Evolutionary conservation across 2,329 filamentous ascomycete species (phyloP).

Genomic region (Phoma sp.): DNA sequence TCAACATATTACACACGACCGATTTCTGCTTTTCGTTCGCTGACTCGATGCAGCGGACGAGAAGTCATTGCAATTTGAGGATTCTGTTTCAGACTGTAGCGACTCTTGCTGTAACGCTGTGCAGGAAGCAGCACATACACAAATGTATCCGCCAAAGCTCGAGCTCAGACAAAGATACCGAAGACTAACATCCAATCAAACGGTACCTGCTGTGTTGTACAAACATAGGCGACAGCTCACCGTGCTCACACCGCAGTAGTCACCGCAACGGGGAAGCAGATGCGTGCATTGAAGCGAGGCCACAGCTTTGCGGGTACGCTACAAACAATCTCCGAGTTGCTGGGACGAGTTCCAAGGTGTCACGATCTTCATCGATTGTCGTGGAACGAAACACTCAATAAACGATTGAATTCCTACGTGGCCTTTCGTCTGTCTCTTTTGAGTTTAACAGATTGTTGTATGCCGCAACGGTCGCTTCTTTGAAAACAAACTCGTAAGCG

Average conservation of each 20-base stretch:
- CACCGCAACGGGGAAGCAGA: conserved; percentile 29
- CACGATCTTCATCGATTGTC: conserved; percentile 21
- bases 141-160: not conserved
- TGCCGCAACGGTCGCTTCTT: conserved; percentile 6
- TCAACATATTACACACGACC: conserved; percentile 6
- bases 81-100: not conserved
- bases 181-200: conserved; percentile 13
- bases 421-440: not conserved
- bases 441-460: conserved; percentile 2
- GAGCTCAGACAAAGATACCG: not conserved
- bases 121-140: not conserved
- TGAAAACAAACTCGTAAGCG: not conserved
- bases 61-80: not conserved
- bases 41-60: not conserved
- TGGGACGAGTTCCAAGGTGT: conserved; percentile 14
- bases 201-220: conserved; percentile 13
- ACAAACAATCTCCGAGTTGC: conserved; percentile 9
- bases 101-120: not conserved
- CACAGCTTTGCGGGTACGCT: conserved; percentile 15
- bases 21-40: not conserved
- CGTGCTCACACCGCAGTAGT: conserved; percentile 26
- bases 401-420: conserved; percentile 12
- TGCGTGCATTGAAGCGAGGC: conserved; percentile 25
- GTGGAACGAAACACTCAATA: conserved; percentile 14
- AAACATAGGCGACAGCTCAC: conserved; percentile 21